A percentile compares a stretch with the other conserved stretches of the same genome.
These are phyloP conservation scores for Scleroderma bovista DNA, from an alignment of 768 basidiomycete genomes.

Conservation along the genomic window DNA sequence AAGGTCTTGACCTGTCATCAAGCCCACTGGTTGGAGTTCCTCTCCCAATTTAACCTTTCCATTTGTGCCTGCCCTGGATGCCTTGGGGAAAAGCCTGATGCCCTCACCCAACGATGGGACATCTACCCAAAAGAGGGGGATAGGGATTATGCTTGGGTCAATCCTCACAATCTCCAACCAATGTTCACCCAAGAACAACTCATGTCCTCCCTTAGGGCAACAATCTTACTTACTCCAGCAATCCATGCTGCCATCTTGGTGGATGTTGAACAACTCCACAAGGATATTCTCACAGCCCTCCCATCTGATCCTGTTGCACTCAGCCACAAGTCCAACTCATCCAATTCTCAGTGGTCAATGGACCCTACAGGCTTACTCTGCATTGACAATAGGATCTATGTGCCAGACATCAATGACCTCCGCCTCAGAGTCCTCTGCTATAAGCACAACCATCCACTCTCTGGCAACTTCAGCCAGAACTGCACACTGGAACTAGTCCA, in stretches of 20 bases:
- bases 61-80: constrained; percentile 2
- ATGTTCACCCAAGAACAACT: background rate
- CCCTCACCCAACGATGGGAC: background rate
- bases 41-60: constrained; percentile 30
- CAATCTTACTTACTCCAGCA: background rate
- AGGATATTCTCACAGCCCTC: constrained; percentile 7
- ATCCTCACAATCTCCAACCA: background rate
- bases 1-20: constrained; percentile 6
- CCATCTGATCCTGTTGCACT: background rate
- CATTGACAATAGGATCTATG: background rate
- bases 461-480: background rate
- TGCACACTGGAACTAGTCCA: background rate
- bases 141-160: background rate
- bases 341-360: background rate
- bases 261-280: constrained; percentile 16
- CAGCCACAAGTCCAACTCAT: background rate
- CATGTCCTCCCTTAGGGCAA: background rate
- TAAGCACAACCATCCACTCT: constrained; percentile 18
- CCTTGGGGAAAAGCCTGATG: constrained; percentile 2
- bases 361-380: background rate
- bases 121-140: background rate
- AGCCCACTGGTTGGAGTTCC: constrained; percentile 29
- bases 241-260: background rate
- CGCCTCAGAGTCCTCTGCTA: constrained; percentile 26
- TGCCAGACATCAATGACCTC: background rate